phyloP scores from a whole-genome alignment of 192 early-diverging fungal genomes.

The Spinellus fusiger region DNA sequence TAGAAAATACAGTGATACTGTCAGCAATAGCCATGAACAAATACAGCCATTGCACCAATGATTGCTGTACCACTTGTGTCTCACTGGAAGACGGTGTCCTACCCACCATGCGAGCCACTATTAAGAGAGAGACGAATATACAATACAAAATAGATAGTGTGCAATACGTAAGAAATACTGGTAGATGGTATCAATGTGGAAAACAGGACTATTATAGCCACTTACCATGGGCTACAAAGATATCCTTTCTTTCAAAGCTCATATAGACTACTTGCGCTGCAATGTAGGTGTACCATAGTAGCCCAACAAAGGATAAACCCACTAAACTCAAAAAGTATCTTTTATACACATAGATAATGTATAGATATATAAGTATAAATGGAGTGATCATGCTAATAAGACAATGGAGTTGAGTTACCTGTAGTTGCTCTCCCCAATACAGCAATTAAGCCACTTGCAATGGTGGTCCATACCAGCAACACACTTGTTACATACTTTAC shows the following conservation, averaged over 20 bases:
- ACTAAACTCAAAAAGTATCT: conserved; percentile 25
- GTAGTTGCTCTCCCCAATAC: conserved; percentile 31
- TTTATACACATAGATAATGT: not conserved
- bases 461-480: conserved; percentile 36
- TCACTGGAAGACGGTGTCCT: not conserved
- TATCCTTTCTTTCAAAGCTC: conserved; percentile 4
- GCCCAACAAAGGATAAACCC: not conserved
- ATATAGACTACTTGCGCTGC: conserved; percentile 6
- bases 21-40: not conserved
- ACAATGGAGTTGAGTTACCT: conserved; percentile 8
- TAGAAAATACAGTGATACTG: conserved; percentile 1
- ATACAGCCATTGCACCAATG: not conserved
- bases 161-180: too few species aligned
- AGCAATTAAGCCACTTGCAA: conserved; percentile 33
- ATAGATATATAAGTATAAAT: not conserved
- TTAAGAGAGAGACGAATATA: not conserved
- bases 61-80: not conserved
- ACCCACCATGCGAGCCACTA: not conserved
- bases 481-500: conserved; percentile 37
- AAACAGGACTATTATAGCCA: not conserved
- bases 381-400: not conserved
- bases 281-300: conserved; percentile 21
- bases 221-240: conserved; percentile 18
- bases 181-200: not conserved
- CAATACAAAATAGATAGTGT: too few species aligned